Evolutionary conservation across 345 rosid genomes (phyloP), one percentile per base, ranked within the genome.

Genomic region (Populus nigra): DNA sequence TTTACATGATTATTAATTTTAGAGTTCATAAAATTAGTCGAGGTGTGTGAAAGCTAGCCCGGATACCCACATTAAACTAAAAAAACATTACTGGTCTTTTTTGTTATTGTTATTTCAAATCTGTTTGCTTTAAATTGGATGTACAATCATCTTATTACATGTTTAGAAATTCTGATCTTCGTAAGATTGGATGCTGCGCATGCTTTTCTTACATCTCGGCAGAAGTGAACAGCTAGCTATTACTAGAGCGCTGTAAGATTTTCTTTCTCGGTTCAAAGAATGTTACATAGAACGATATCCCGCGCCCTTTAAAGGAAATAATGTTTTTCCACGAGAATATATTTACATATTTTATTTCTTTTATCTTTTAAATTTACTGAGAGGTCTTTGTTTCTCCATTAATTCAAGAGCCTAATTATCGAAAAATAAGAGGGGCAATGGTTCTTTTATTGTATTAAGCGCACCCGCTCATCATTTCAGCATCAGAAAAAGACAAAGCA

Each of bases 41-140:
- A 25, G 25, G 0, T 25, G 1, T 1, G 25, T 1, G 25, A 25
- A 25, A 25, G 1, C 25, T 25, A 1, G 1, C 25, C 1, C 1
- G 25, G 25, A 25, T 25, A 25, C 25, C 25, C 0, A 25, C 25
- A 1, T 25, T 25, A 25, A 25, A 25, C 25, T 25, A 25, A 25
- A 25, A 25, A 25, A 25, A 25, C 25, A 25, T 25, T 25, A 25
- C 25, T 1, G 1, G 25, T 25, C 25, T 25, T 25, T 25, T 25
- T 25, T 53, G 22, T 53, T 53, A 20, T 53, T 20, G 0, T 1
- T 20, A 6, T 53, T 53, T 22, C 59, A 53, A 2, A 18, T 53
- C 20, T 6, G n/a, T 53, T 53, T 7, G 10, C 23, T 18, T 18
- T 20, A 18, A 7, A 4, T 49, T 49, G 18, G 55, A 49, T 49